A percentile compares a stretch with the other conserved stretches of the same genome.
Evolutionary conservation across 2,329 filamentous ascomycete species (phyloP).

Genomic region (Phaeomoniella chlamydospora): DNA sequence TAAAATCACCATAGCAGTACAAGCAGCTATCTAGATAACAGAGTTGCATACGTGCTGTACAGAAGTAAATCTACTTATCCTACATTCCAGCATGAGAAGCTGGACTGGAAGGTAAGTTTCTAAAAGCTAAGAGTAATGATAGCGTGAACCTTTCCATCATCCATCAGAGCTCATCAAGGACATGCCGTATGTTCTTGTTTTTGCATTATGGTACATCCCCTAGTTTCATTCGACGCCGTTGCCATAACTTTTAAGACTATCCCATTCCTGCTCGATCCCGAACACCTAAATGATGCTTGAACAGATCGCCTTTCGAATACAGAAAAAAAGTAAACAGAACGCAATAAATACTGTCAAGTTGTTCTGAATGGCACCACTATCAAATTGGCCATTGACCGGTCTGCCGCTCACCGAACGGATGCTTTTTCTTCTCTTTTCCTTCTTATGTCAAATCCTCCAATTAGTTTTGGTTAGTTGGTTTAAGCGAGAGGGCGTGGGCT

Average conservation of each 20-base stretch:
- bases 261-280: slow-evolving; percentile 6
- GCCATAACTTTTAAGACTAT: slow-evolving; percentile 1
- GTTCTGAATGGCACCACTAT: no score
- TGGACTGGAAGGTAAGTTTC: neutral
- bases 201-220: neutral
- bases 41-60: no score
- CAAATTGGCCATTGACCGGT: no score
- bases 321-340: slow-evolving; percentile 1
- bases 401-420: no score
- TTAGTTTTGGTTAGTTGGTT: no score
- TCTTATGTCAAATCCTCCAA: no score
- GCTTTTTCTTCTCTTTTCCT: no score
- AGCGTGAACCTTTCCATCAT: neutral
- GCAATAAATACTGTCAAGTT: no score
- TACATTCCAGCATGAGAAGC: neutral
- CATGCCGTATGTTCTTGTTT: neutral
- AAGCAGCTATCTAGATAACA: no score
- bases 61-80: neutral
- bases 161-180: neutral
- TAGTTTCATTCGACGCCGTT: slow-evolving; percentile 4
- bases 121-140: neutral
- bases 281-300: neutral
- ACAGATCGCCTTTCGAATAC: neutral
- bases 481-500: slow-evolving; percentile 26
- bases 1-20: no score